Conservation (phyloP, 1,139 yeast species). For the Taphrina wiesneri region DNA sequence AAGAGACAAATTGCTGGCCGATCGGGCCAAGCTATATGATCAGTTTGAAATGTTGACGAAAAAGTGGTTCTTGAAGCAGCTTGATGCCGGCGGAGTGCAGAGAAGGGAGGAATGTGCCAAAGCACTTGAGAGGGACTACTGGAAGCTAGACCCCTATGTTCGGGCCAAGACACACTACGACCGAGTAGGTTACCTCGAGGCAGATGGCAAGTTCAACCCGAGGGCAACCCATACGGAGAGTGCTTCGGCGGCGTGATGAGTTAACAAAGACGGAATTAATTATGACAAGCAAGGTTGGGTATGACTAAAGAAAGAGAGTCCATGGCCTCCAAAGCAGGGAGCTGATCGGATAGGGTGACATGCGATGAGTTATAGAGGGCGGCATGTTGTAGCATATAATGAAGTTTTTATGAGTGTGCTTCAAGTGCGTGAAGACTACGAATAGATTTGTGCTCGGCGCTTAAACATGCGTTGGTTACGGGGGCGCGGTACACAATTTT, state of each 20-base stretch:
- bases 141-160: conserved; percentile 66
- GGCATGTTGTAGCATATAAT: neutral
- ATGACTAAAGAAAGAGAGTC: neutral
- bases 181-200: conserved; percentile 51
- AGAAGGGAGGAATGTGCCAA: conserved; percentile 56
- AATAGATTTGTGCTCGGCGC: too few relatives aligned
- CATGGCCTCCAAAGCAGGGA: too few relatives aligned
- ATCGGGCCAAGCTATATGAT: conserved; percentile 54
- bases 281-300: neutral
- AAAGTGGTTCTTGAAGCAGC: conserved; percentile 59
- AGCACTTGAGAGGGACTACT: conserved; percentile 58
- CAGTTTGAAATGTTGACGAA: conserved; percentile 61
- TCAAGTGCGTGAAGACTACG: too few relatives aligned
- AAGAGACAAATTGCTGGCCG: conserved; percentile 50
- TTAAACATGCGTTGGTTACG: too few relatives aligned
- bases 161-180: conserved; percentile 71
- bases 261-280: neutral
- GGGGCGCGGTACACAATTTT: too few relatives aligned
- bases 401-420: neutral
- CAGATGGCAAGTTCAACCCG: conserved; percentile 29
- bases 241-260: neutral
- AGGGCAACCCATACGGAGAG: conserved; percentile 22
- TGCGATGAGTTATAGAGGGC: neutral
- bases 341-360: too few relatives aligned
- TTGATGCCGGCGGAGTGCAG: conserved; percentile 48